Percentiles rank a stretch among this genome's conserved stretches.
phyloP scores from a whole-genome alignment of 2,329 filamentous ascomycete genomes.

The Sclerotinia borealis region DNA sequence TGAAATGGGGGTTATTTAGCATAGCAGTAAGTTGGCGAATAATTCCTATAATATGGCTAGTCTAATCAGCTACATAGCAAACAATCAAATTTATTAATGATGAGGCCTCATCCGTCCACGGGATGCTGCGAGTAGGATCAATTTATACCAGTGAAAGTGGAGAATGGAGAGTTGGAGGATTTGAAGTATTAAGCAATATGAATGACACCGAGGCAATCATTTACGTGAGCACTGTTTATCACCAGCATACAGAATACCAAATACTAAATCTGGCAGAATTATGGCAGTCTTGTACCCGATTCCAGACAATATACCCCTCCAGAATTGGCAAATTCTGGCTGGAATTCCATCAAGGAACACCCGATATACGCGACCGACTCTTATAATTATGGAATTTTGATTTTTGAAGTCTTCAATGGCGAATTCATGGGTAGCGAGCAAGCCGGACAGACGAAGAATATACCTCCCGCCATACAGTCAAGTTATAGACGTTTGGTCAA shows the following conservation, averaged over 20 bases:
- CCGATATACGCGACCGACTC: slow-evolving; percentile 79
- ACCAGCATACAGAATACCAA: neutral
- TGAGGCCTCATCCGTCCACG: slow-evolving; percentile 87
- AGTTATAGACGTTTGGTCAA: slow-evolving; percentile 88
- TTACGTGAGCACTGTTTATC: slow-evolving; percentile 49
- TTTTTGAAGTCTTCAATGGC: slow-evolving; percentile 91
- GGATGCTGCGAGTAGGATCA: slow-evolving; percentile 75
- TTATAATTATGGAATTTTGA: slow-evolving; percentile 75
- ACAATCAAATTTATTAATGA: slow-evolving; percentile 95
- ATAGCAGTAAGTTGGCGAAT: slow-evolving; percentile 57
- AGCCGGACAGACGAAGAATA: slow-evolving; percentile 75
- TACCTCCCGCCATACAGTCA: slow-evolving; percentile 82
- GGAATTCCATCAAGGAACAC: slow-evolving; percentile 81
- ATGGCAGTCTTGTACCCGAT: slow-evolving; percentile 82
- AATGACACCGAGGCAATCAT: slow-evolving; percentile 94
- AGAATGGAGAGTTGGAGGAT: slow-evolving; percentile 94
- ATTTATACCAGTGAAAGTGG: slow-evolving; percentile 93
- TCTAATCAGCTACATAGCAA: slow-evolving; percentile 45
- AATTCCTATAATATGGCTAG: neutral
- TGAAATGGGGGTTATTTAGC: slow-evolving; percentile 92
- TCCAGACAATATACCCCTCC: slow-evolving; percentile 79
- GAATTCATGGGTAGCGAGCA: slow-evolving; percentile 71
- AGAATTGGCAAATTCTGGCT: slow-evolving; percentile 80
- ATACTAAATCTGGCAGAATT: slow-evolving; percentile 51
- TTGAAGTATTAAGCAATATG: slow-evolving; percentile 88